Conservation (phyloP, 2,329 filamentous ascomycete genomes). For the Mycosphaerella sp. region DNA sequence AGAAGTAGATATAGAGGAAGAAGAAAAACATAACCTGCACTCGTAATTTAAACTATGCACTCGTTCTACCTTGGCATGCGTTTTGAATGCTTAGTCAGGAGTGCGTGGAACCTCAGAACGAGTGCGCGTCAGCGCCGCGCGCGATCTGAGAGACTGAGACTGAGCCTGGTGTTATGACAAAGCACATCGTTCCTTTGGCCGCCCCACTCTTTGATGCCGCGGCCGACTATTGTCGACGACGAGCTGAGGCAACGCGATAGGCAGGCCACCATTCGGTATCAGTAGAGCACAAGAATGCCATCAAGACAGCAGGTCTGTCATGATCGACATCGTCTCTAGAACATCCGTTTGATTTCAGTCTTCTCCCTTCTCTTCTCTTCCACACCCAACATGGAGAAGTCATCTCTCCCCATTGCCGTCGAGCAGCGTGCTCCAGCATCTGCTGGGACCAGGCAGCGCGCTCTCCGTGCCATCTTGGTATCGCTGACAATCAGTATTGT, state of each 20-base stretch:
- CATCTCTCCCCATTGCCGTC: slow-evolving; percentile 19
- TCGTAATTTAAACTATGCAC: too few species aligned
- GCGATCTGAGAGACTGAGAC: too few species aligned
- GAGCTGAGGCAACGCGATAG: slow-evolving; percentile 5
- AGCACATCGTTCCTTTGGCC: too few species aligned
- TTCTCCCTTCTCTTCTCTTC: slow-evolving; percentile 1
- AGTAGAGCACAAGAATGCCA: neutral
- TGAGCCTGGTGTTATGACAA: too few species aligned
- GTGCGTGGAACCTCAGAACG: too few species aligned
- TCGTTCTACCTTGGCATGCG: too few species aligned
- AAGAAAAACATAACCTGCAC: too few species aligned
- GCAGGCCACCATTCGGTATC: slow-evolving; percentile 1
- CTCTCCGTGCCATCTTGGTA: slow-evolving; percentile 11
- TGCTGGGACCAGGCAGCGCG: slow-evolving; percentile 12
- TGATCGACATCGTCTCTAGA: neutral
- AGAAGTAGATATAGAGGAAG: too few species aligned
- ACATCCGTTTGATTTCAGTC: neutral
- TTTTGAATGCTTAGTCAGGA: too few species aligned
- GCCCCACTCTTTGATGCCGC: neutral
- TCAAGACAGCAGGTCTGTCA: neutral
- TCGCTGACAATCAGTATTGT: slow-evolving; percentile 13
- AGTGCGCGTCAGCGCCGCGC: too few species aligned
- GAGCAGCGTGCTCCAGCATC: slow-evolving; percentile 17
- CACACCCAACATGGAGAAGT: slow-evolving; percentile 25
- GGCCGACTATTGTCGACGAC: slow-evolving; percentile 2